Evolutionary conservation across 495 filamentous ascomycete genomes (phyloP).

Genomic region (Bryoglossum gracile): DNA sequence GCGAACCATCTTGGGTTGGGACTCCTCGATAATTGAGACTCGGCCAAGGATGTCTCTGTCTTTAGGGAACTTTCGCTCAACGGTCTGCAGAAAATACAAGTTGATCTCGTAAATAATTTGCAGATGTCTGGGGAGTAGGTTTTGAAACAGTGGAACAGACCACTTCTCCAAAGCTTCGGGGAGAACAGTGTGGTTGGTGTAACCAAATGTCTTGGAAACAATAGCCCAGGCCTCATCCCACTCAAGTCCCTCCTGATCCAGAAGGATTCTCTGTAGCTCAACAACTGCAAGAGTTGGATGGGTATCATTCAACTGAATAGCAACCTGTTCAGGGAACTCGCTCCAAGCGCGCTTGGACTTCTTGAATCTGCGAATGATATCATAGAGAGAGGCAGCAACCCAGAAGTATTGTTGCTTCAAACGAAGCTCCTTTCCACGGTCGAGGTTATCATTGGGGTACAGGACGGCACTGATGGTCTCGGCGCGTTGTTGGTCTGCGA

Average conservation of each 20-base stretch:
- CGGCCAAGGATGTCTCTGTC: slow-evolving; percentile 76
- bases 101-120: slow-evolving; percentile 99
- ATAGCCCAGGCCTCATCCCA: slow-evolving; percentile 94
- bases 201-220: slow-evolving; percentile 66
- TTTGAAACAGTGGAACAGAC: slow-evolving; percentile 88
- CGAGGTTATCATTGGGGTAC: slow-evolving; percentile 96
- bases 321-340: slow-evolving; percentile 89
- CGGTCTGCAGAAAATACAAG: slow-evolving; percentile 78
- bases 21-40: slow-evolving; percentile 96
- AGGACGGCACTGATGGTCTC: slow-evolving; percentile 97
- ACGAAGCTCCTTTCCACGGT: slow-evolving; percentile 92
- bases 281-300: slow-evolving; percentile 95
- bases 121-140: slow-evolving; percentile 87
- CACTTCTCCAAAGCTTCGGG: slow-evolving; percentile 98
- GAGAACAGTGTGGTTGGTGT: slow-evolving; percentile 97
- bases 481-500: slow-evolving; percentile 88
- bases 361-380: slow-evolving; percentile 96
- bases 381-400: slow-evolving; percentile 92
- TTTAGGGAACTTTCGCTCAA: slow-evolving; percentile 84
- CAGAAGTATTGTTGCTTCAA: slow-evolving; percentile 99
- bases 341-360: slow-evolving; percentile 88
- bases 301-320: slow-evolving; percentile 97
- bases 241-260: slow-evolving; percentile 82
- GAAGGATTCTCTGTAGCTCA: slow-evolving; percentile 84
- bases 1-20: slow-evolving; percentile 93